Conservation (phyloP, 495 filamentous ascomycete genomes). For the Xylaria venustula region DNA sequence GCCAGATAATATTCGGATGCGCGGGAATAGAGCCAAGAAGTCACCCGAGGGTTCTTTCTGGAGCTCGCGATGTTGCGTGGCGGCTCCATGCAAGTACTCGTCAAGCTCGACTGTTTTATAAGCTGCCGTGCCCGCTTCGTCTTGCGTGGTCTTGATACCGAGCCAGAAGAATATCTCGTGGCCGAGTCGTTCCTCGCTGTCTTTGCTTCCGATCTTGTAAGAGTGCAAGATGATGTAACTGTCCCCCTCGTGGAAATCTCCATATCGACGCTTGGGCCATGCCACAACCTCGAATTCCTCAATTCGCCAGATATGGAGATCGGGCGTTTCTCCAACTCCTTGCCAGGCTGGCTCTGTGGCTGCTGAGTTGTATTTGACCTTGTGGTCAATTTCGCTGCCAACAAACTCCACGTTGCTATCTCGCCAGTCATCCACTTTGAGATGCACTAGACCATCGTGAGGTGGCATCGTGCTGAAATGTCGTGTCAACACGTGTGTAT, state of each 20-base stretch:
- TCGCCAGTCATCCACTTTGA: conserved; percentile 59
- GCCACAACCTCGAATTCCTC: conserved; percentile 60
- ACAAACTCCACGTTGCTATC: conserved; percentile 64
- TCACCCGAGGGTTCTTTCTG: conserved; percentile 55
- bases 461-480: conserved; percentile 44
- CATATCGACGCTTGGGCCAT: conserved; percentile 53
- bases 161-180: conserved; percentile 65
- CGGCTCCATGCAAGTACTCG: conserved; percentile 58
- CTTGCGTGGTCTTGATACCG: conserved; percentile 57
- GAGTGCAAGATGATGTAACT: conserved; percentile 62
- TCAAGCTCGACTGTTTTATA: conserved; percentile 68
- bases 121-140: conserved; percentile 62
- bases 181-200: conserved; percentile 42
- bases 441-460: conserved; percentile 55
- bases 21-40: conserved; percentile 57
- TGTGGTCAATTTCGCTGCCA: conserved; percentile 58
- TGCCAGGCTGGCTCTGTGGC: conserved; percentile 62
- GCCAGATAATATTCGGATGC: conserved; percentile 52
- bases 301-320: conserved; percentile 60
- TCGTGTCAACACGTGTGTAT: background rate
- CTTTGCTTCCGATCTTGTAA: conserved; percentile 46
- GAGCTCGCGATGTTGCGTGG: conserved; percentile 59
- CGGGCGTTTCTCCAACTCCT: conserved; percentile 47
- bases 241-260: conserved; percentile 62
- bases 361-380: conserved; percentile 62